These are phyloP conservation scores for Amoeboaphelidium protococcarum DNA, from an alignment of 371 early-diverging fungal genomes.

Conservation along the genomic window DNA sequence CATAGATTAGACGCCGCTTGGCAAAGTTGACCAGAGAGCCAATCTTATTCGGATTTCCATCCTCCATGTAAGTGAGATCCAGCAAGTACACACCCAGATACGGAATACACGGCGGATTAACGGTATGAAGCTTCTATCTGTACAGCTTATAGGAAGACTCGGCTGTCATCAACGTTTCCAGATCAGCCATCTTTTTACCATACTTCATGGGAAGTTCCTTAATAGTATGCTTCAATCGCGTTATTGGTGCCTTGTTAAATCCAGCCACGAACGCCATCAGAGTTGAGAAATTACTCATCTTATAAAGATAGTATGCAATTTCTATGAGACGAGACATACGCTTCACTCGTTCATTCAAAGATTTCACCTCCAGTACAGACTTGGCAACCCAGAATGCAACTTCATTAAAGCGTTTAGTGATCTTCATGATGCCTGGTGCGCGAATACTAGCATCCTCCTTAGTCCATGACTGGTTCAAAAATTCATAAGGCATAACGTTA, in stretches of 20 bases:
- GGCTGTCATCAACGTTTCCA: neutral
- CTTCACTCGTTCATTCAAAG: neutral
- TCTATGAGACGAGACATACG: neutral
- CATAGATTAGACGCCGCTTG: slow-evolving; percentile 9
- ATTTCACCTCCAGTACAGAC: neutral
- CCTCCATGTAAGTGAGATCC: slow-evolving; percentile 12
- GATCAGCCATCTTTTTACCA: neutral
- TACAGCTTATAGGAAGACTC: neutral
- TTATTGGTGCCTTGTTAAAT: neutral
- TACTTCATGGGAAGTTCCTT: neutral
- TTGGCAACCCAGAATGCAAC: neutral
- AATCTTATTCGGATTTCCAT: slow-evolving; percentile 12
- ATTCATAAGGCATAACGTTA: neutral
- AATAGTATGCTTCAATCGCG: neutral
- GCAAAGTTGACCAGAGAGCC: slow-evolving; percentile 10
- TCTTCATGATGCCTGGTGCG: neutral
- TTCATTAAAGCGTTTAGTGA: neutral
- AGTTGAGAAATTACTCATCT: neutral
- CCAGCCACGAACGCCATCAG: neutral
- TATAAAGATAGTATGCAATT: neutral
- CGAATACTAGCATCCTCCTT: neutral
- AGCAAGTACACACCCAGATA: slow-evolving; percentile 2
- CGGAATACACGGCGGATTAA: neutral
- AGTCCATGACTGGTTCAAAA: neutral
- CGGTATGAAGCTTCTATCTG: neutral